Conservation (phyloP, 129 eudicot species). For the Centella asiatica region DNA sequence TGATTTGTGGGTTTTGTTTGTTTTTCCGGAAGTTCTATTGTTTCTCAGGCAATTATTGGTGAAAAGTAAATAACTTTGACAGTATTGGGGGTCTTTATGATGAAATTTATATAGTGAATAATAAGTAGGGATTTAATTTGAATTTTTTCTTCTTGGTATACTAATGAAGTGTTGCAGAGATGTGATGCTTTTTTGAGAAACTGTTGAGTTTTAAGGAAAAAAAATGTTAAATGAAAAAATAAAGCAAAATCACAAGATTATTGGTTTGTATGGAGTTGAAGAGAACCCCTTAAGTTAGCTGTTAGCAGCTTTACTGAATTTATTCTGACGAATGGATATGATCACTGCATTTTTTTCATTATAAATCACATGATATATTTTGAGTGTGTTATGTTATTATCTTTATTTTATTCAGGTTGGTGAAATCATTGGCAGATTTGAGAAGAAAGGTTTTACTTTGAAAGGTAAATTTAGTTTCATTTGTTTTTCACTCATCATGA, state of each 20-base stretch:
- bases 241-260: too few species aligned
- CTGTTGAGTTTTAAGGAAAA: too few species aligned
- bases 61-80: too few species aligned
- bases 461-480: slow-evolving; percentile 47
- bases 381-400: slow-evolving; percentile 7
- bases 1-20: background rate
- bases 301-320: too few species aligned
- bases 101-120: too few species aligned
- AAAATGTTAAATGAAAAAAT: too few species aligned
- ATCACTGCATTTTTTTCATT: too few species aligned
- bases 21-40: background rate
- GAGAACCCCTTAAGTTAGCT: background rate
- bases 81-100: too few species aligned
- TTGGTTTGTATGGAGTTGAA: too few species aligned
- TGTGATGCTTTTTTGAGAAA: background rate
- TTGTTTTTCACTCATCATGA: background rate
- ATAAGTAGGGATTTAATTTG: background rate
- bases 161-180: background rate
- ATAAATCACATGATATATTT: background rate
- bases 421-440: slow-evolving; percentile 89
- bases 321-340: too few species aligned
- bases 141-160: background rate
- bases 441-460: slow-evolving; percentile 90
- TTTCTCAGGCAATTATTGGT: too few species aligned
- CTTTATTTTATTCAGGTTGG: slow-evolving; percentile 60